Conservation (phyloP, 306 rosid species). For the Hippophae tibetana region DNA sequence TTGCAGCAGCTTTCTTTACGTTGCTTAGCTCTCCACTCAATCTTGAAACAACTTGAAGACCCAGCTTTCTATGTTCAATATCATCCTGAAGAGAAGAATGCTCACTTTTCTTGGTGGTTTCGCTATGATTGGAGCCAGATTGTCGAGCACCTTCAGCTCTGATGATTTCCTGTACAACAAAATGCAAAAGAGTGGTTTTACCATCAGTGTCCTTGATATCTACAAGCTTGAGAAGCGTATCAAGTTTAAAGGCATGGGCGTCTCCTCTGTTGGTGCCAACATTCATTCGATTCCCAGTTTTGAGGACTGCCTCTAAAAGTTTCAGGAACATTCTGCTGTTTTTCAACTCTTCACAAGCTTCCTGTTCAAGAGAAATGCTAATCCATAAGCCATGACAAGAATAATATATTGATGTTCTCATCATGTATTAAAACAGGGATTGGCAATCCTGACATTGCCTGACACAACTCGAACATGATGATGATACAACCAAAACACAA, state of each 20-base stretch:
- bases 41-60: constrained; percentile 86
- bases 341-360: constrained; percentile 65
- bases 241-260: constrained; percentile 88
- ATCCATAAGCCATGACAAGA: constrained; percentile 6
- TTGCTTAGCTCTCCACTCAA: constrained; percentile 73
- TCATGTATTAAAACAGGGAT: no score
- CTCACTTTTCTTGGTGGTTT: constrained; percentile 21
- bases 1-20: constrained; percentile 77
- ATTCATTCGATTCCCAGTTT: constrained; percentile 90
- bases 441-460: neutral
- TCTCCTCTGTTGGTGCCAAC: constrained; percentile 89
- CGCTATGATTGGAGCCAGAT: constrained; percentile 31
- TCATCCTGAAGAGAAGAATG: constrained; percentile 52
- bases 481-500: no score
- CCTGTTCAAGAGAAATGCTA: constrained; percentile 29
- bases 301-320: constrained; percentile 86
- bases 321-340: constrained; percentile 73
- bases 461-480: neutral
- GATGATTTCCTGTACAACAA: constrained; percentile 78
- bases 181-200: constrained; percentile 79
- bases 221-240: constrained; percentile 79
- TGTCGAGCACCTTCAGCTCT: constrained; percentile 67
- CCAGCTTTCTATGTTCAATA: constrained; percentile 55
- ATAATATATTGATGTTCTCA: neutral
- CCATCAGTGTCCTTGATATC: constrained; percentile 79